These are phyloP conservation scores for Posidonia australis DNA, from an alignment of 106 monocot species.

Conservation along the genomic window DNA sequence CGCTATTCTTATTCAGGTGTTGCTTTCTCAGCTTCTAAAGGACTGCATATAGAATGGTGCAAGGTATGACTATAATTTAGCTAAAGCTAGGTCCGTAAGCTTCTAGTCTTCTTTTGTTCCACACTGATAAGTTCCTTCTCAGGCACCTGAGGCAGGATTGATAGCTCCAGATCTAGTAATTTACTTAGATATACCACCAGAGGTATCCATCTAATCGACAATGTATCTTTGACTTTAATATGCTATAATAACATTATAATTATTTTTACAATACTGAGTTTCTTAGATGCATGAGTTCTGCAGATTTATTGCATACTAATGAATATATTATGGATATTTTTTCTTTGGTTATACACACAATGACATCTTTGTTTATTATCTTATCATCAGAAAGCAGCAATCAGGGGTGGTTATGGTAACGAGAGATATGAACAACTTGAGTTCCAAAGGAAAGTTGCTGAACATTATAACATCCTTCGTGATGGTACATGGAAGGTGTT, in stretches of 20 bases:
- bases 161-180: conserved; percentile 90
- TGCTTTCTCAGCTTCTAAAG: conserved; percentile 93
- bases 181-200: conserved; percentile 74
- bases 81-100: background rate
- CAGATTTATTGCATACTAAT: background rate
- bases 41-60: conserved; percentile 85
- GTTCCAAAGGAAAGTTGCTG: conserved; percentile 74
- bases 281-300: too few relatives aligned
- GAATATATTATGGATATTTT: too few relatives aligned
- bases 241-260: too few relatives aligned
- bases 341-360: background rate
- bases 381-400: conserved; percentile 69
- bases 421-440: conserved; percentile 91
- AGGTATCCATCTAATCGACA: conserved; percentile 27
- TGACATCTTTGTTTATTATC: background rate
- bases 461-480: conserved; percentile 43
- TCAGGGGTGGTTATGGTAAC: conserved; percentile 82
- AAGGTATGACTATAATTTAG: conserved; percentile 32
- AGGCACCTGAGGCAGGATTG: conserved; percentile 86
- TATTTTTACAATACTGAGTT: too few relatives aligned
- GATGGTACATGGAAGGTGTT: conserved; percentile 79
- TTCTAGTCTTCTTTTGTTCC: background rate
- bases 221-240: background rate
- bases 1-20: conserved; percentile 97
- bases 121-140: conserved; percentile 2